Evolutionary conservation across 306 rosid genomes (phyloP), one percentile per base, ranked within the genome.

Genomic region (Castanea mollissima): DNA sequence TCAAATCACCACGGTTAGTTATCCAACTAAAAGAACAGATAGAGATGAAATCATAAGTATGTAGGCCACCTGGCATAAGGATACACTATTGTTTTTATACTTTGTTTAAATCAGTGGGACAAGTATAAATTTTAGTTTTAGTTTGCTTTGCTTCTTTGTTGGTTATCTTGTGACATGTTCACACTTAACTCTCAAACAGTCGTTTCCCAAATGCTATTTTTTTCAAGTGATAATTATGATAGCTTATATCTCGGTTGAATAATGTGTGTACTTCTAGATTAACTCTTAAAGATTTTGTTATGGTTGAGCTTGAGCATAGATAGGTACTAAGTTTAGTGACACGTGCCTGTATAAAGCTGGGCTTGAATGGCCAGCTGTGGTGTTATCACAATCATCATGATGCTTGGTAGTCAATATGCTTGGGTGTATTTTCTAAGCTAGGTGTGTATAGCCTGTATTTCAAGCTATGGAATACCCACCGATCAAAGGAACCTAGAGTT

Each of bases 401-500:
- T 49, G 7, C 20, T 63, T 19, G 9, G 51, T 6, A 15, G 52
- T 72, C n/a, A 64, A 49, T 76, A 5, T 68, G 54, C 6, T 80
- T 49, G 46, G 69, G 14, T 57, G 35, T 41, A 6, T 23, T 56
- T 80, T 8, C 31, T 68, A 31, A 76, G 38, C 74, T 69, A 60
- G 23, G 63, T 62, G 78, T 74, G 70, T 41, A 8, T 27, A 62
- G 65, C 27, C 15, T 44, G 57, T 71, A 54, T 29, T 73, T 56
- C 13, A 79, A 60, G 32, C 71, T 80, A 57, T 32, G 77, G 67
- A 83, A 77, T 58, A 55, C 67, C n/a, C 16, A 18, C 18, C 38
- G 2, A 25, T 4, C 29, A 27, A 62, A 27, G 46, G 29, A 62
- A 14, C 69, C 15, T 62, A 4, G 29, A 62, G 13, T 62, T 55